Evolutionary conservation across 2,329 filamentous ascomycete species (phyloP).

Genomic region (Raffaelea ambrosiae): DNA sequence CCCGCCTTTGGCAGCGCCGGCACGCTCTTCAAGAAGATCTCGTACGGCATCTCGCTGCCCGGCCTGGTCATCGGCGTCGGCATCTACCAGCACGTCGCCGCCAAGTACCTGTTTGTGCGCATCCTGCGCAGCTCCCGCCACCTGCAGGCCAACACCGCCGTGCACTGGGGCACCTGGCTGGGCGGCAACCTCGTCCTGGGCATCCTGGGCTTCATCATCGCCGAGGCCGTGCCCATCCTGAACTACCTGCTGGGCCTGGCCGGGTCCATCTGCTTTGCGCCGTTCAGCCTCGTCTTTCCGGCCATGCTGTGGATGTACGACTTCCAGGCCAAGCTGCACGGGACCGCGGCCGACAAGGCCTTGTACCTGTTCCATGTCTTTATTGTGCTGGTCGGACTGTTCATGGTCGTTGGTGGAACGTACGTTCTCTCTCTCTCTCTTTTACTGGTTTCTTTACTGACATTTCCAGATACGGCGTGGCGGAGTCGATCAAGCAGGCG

Average conservation of each 20-base stretch:
- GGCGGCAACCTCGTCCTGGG: conserved; percentile 4
- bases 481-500: background rate
- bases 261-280: conserved; percentile 9
- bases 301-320: conserved; percentile 9
- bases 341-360: conserved; percentile 22
- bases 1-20: conserved; percentile 47
- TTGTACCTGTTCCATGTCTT: conserved; percentile 28
- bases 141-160: conserved; percentile 20
- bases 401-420: conserved; percentile 38
- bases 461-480: conserved; percentile 12
- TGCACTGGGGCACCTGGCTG: conserved; percentile 23
- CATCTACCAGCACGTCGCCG: conserved; percentile 19
- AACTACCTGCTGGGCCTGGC: conserved; percentile 13
- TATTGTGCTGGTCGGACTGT: conserved; percentile 35
- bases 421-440: conserved; percentile 27
- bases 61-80: conserved; percentile 38
- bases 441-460: conserved; percentile 19
- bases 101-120: conserved; percentile 25
- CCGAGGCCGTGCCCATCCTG: conserved; percentile 14
- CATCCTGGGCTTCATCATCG: conserved; percentile 11
- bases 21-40: conserved; percentile 48
- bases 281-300: conserved; percentile 13
- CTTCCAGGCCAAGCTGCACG: conserved; percentile 24
- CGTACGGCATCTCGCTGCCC: conserved; percentile 50
- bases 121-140: conserved; percentile 20